Evolutionary conservation across 345 rosid genomes (phyloP).

Genomic region (Citrus sp.): DNA sequence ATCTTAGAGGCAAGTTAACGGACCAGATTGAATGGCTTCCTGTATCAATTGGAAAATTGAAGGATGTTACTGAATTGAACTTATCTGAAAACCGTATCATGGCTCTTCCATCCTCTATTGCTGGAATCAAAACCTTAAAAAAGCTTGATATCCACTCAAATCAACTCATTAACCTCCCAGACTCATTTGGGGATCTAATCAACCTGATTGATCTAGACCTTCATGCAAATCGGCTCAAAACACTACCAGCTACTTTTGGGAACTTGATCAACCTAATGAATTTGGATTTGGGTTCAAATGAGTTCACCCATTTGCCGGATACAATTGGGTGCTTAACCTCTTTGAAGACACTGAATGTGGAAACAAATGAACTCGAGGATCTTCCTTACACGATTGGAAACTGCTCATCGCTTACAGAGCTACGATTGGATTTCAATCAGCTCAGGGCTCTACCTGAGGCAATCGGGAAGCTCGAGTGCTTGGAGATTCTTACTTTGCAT

Average conservation of each 20-base stretch:
- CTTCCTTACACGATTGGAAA: constrained; percentile 58
- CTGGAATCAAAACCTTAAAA: constrained; percentile 39
- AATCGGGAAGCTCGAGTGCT: constrained; percentile 42
- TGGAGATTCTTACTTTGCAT: constrained; percentile 55
- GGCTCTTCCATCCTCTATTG: constrained; percentile 54
- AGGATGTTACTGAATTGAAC: constrained; percentile 40
- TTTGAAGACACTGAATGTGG: constrained; percentile 43
- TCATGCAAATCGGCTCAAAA: constrained; percentile 48
- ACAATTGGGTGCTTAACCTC: constrained; percentile 43
- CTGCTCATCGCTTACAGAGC: constrained; percentile 45
- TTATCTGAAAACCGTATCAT: constrained; percentile 57
- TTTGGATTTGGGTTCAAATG: constrained; percentile 55
- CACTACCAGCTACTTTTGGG: constrained; percentile 50
- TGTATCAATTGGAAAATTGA: constrained; percentile 52
- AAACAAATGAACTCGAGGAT: constrained; percentile 60
- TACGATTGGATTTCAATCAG: constrained; percentile 59
- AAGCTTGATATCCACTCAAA: constrained; percentile 58
- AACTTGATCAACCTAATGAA: constrained; percentile 39
- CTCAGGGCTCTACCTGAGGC: constrained; percentile 70
- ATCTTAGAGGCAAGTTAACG: constrained; percentile 57
- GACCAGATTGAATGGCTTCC: constrained; percentile 73
- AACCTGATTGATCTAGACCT: constrained; percentile 52
- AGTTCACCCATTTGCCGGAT: constrained; percentile 43
- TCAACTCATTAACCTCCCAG: constrained; percentile 58
- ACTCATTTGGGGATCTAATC: constrained; percentile 47